Conservation (phyloP, 2,329 filamentous ascomycete species). For the Talaromyces sp. region DNA sequence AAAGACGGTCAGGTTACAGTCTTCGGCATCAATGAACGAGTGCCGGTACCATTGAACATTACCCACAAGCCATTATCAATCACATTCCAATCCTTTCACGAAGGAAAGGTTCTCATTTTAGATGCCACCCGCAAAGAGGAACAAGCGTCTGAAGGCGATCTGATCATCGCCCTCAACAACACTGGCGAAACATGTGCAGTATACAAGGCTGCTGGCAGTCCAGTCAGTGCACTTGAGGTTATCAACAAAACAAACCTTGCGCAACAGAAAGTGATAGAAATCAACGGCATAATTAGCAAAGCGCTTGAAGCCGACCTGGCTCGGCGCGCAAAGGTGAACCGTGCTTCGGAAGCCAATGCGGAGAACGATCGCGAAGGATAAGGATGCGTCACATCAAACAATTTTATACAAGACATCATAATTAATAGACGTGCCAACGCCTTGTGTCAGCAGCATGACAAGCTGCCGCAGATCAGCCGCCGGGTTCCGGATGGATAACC, state of each 20-base stretch:
- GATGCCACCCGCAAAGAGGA: conserved; percentile 47
- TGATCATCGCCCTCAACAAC: conserved; percentile 77
- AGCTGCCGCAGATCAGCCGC: not conserved
- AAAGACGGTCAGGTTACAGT: conserved; percentile 79
- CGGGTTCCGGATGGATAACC: not conserved
- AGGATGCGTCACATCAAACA: not conserved
- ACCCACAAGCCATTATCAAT: conserved; percentile 89
- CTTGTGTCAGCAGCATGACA: not conserved
- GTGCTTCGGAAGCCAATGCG: conserved; percentile 73
- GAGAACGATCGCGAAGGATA: conserved; percentile 70
- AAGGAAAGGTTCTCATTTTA: conserved; percentile 39
- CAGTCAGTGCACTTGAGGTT: conserved; percentile 73
- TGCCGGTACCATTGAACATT: conserved; percentile 84
- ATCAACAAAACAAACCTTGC: conserved; percentile 72
- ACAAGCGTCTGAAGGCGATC: conserved; percentile 59
- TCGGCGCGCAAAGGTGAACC: conserved; percentile 57
- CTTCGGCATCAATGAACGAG: conserved; percentile 76
- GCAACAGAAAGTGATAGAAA: conserved; percentile 71
- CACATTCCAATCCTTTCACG: conserved; percentile 75
- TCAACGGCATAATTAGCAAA: conserved; percentile 67
- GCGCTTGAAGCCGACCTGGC: conserved; percentile 73
- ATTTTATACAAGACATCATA: not conserved
- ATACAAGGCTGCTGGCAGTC: conserved; percentile 78
- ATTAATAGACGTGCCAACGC: not conserved
- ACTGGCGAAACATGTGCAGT: conserved; percentile 89